Evolutionary conservation across 2,329 filamentous ascomycete genomes (phyloP).

Genomic region (Colletotrichum sp.): DNA sequence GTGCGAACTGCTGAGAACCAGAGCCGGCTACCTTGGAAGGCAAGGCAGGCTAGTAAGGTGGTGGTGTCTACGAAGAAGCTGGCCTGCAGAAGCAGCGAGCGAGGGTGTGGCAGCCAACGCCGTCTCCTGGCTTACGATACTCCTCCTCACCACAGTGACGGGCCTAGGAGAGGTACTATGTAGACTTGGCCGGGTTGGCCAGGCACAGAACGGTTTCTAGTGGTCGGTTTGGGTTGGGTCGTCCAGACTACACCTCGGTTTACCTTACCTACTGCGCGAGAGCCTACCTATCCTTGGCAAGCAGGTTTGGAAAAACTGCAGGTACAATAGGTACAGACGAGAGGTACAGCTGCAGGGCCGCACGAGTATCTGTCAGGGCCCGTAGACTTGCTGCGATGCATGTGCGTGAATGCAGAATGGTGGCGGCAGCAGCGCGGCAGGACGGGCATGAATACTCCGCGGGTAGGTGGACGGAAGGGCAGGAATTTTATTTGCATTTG

Average conservation of each 20-base stretch:
- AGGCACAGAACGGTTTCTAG: conserved; percentile 1
- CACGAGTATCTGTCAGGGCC: conserved; percentile 11
- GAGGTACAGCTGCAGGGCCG: conserved; percentile 3
- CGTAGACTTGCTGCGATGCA: neutral
- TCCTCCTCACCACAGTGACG: neutral
- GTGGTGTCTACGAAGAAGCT: neutral
- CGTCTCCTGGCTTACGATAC: neutral
- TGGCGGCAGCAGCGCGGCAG: neutral
- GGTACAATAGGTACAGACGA: conserved; percentile 1
- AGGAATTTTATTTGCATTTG: neutral
- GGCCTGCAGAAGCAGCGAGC: neutral
- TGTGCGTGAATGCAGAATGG: neutral
- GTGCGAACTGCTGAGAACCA: conserved; percentile 12
- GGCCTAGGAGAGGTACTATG: neutral
- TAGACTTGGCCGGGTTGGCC: neutral
- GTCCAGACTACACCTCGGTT: neutral
- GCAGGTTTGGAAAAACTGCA: neutral
- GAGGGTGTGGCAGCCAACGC: conserved; percentile 11
- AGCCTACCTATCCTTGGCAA: neutral
- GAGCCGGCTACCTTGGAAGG: neutral
- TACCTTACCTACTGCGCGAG: neutral
- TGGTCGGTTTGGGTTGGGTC: neutral
- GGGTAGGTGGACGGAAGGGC: neutral
- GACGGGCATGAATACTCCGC: neutral
- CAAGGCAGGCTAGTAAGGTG: neutral